These are phyloP conservation scores for Kodamaea suecica DNA, from an alignment of 1,139 yeast genomes.

Conservation along the genomic window DNA sequence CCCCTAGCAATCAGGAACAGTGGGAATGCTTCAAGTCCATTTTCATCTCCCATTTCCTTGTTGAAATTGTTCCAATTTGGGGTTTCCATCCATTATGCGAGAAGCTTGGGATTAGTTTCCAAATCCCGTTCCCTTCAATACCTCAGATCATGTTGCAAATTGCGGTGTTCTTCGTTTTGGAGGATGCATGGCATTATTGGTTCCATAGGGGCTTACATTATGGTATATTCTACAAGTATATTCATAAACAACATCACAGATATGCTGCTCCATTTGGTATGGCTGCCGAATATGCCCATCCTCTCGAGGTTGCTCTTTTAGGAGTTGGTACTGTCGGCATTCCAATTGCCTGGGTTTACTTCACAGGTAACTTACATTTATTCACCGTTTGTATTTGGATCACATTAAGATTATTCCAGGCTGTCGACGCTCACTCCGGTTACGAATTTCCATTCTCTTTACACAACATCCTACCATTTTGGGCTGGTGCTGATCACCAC, in stretches of 20 bases:
- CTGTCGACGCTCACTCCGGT: conserved; percentile 49
- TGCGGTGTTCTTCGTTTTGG: conserved; percentile 39
- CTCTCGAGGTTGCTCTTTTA: conserved; percentile 43
- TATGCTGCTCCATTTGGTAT: conserved; percentile 51
- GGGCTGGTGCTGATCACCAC: conserved; percentile 53
- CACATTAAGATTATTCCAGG: conserved; percentile 43
- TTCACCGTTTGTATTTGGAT: conserved; percentile 46
- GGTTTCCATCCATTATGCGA: conserved; percentile 46
- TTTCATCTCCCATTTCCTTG: conserved; percentile 42
- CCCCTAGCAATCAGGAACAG: conserved; percentile 42
- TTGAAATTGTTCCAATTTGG: conserved; percentile 50
- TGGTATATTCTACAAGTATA: conserved; percentile 46
- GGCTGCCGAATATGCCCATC: conserved; percentile 50
- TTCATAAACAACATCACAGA: conserved; percentile 49
- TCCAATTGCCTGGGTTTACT: conserved; percentile 40
- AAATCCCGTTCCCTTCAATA: conserved; percentile 40
- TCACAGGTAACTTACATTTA: conserved; percentile 39
- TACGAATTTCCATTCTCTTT: conserved; percentile 51
- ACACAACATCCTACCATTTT: conserved; percentile 43
- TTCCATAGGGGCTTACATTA: conserved; percentile 44
- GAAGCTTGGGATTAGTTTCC: conserved; percentile 35
- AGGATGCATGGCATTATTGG: conserved; percentile 51
- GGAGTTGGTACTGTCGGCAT: conserved; percentile 50
- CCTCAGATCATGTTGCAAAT: conserved; percentile 31
- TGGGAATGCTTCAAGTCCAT: conserved; percentile 50